Evolutionary conservation across 2,329 filamentous ascomycete genomes (phyloP), one percentile per base, ranked within the genome.

Genomic region (Colletotrichum tamarilloi): DNA sequence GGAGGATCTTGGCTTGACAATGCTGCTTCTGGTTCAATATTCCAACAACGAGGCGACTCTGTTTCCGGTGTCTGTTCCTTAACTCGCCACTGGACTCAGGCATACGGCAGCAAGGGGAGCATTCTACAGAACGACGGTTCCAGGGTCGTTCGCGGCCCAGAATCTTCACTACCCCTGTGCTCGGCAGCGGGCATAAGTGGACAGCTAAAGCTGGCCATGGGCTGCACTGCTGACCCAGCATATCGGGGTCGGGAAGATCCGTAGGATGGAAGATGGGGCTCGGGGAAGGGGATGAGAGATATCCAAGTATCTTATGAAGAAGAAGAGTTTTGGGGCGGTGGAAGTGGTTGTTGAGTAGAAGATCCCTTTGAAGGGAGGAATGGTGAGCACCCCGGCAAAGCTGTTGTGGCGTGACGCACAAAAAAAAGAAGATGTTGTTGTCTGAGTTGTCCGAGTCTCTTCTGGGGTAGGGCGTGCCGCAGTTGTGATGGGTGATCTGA

Each of bases 301-400:
- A 71, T 71, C 67, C 71, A 67, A 74, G 73, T 70, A 58, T 68
- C 60, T 63, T 42, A 67, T 67, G 73, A 74, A 69, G 66, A 73
- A 35, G 69, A 73, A 69, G 65, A 74, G 65, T 74, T 73, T 75
- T 74, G 73, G 70, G 73, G 72, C 72, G 60, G 74, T 74, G 74
- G 72, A 75, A 74, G 74, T 75, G 74, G 74, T 74, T 72, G 72
- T 72, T 72, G 74, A 74, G 72, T 74, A 68, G 74, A 72, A 72
- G 64, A 67, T 72, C 72, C 64, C 67, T 58, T 68, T 42, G 72
- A 72, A 72, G 74, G 68, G 68, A 64, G 57, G 65, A 65, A 67
- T 66, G 72, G 72, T 72, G 67, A 68, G 72, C 67, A 67, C 67
- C 56, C 56, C 62, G 72, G 72, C 74, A 72, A 68, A 74, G 72